These are phyloP conservation scores for Zygosaccharomyces pseudobailii DNA, from an alignment of 1,139 yeast genomes.

Conservation along the genomic window DNA sequence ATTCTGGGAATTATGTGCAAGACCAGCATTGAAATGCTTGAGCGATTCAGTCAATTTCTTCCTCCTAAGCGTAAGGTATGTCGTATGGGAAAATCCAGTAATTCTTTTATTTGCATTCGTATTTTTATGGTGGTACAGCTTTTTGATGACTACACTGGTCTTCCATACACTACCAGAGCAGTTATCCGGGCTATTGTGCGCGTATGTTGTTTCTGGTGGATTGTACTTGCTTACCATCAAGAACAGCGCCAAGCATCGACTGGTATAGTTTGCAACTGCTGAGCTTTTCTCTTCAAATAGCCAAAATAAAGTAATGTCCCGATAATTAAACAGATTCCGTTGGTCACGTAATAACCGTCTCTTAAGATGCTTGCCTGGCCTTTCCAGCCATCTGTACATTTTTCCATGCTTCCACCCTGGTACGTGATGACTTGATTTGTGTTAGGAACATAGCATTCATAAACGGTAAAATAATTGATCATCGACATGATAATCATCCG, in stretches of 20 bases:
- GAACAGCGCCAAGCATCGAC: slow-evolving; percentile 36
- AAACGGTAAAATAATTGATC: slow-evolving; percentile 71
- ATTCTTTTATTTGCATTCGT: slow-evolving; percentile 43
- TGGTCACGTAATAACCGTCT: slow-evolving; percentile 86
- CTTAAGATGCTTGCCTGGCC: slow-evolving; percentile 36
- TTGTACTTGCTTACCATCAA: slow-evolving; percentile 13
- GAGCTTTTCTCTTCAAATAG: slow-evolving; percentile 57
- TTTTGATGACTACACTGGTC: slow-evolving; percentile 74
- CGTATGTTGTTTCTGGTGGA: slow-evolving; percentile 25
- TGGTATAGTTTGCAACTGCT: slow-evolving; percentile 34
- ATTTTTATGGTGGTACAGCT: slow-evolving; percentile 79
- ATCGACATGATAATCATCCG: slow-evolving; percentile 67
- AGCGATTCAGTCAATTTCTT: slow-evolving; percentile 8
- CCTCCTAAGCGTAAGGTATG: slow-evolving; percentile 22
- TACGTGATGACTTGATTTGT: slow-evolving; percentile 16
- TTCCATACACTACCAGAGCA: slow-evolving; percentile 75
- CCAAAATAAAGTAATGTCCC: slow-evolving; percentile 63
- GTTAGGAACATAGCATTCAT: slow-evolving; percentile 44
- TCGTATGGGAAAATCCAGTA: slow-evolving; percentile 40
- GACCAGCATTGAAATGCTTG: slow-evolving; percentile 10
- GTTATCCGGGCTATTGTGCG: slow-evolving; percentile 26
- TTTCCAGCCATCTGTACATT: slow-evolving; percentile 13
- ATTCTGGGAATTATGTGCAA: slow-evolving; percentile 5
- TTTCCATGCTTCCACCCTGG: slow-evolving; percentile 50
- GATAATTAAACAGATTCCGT: slow-evolving; percentile 59